phyloP scores from a whole-genome alignment of 1,139 yeast genomes.

The Candida buenavistaensis region DNA sequence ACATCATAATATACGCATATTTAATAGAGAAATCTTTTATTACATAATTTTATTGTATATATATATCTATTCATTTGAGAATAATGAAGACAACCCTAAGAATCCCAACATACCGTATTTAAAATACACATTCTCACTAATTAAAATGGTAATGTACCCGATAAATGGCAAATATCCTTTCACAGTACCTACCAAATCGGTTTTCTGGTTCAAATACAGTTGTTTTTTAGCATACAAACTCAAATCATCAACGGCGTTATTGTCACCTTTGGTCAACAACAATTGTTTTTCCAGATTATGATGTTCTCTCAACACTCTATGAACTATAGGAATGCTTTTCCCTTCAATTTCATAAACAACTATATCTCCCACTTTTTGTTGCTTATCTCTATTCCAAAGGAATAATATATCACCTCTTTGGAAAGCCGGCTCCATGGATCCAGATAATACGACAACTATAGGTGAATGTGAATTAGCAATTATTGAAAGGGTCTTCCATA shows the following conservation, averaged over 20 bases:
- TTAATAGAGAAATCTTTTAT: background rate
- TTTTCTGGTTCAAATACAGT: constrained; percentile 69
- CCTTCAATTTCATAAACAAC: constrained; percentile 91
- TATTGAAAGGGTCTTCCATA: constrained; percentile 83
- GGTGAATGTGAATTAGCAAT: constrained; percentile 88
- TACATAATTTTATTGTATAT: background rate
- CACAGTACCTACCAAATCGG: constrained; percentile 86
- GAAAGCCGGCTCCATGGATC: constrained; percentile 99
- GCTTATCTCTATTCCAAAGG: constrained; percentile 78
- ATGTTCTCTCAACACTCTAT: constrained; percentile 87
- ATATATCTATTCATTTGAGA: constrained; percentile 39
- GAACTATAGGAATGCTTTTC: constrained; percentile 90
- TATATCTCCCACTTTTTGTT: constrained; percentile 83
- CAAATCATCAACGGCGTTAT: constrained; percentile 89
- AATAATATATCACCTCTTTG: constrained; percentile 95
- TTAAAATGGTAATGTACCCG: constrained; percentile 88
- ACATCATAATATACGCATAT: background rate
- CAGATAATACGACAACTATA: constrained; percentile 92
- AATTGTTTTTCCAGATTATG: constrained; percentile 60
- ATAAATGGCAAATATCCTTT: constrained; percentile 88
- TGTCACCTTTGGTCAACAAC: constrained; percentile 92
- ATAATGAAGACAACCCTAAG: constrained; percentile 58
- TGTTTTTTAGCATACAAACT: constrained; percentile 80
- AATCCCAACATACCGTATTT: constrained; percentile 70
- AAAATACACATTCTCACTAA: constrained; percentile 85